Base-by-base conservation (phyloP, 345 rosid genomes). In the Lepidium sativum region DNA sequence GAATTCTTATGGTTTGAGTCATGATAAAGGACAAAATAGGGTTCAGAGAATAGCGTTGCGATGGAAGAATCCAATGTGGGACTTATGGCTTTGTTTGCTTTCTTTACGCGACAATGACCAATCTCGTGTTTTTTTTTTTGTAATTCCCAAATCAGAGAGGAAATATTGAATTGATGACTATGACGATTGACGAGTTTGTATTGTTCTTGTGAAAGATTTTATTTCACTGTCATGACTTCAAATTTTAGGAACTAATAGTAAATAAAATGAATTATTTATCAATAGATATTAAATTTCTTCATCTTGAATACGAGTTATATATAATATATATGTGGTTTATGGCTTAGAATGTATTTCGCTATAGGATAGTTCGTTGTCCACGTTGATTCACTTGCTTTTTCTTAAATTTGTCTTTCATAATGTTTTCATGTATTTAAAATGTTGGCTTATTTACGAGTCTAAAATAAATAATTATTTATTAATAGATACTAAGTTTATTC, bases 31-130 rank as follows among this genome's bases (percentile, higher is more conserved):
- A 54, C 62, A 56, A 49, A 69, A 59, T 38, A 44, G 63, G 48
- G 64, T 75, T 65, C 78, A 63, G 67, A 43, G 67, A 53, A 58
- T 60, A 38, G 50, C 50, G 64, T 31, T 47, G 57, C 55, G 49
- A 57, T 56, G 35, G 31, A 66, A 77, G 83, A 82, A 84, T 84
- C 84, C 89, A 63, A 81, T 81, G 88, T 69, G 82, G 76, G 73
- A 61, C 53, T 73, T 75, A 43, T 41, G 31, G 49, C 61, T 17
- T 57, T 69, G 67, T 70, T 68, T 65, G 62, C 34, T 34, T 62
- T 44, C 59, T 60, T 51, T 23, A 58, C 45, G 73, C 41, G 41
- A 68, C 13, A 45, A 44, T 51, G 54, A 67, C 74, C 55, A 63
- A 54, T 20, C 72, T 77, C 71, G 29, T 21, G 60, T 40, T 50